Evolutionary conservation across 2,329 filamentous ascomycete genomes (phyloP).

Genomic region (Uncinocarpus reesii): DNA sequence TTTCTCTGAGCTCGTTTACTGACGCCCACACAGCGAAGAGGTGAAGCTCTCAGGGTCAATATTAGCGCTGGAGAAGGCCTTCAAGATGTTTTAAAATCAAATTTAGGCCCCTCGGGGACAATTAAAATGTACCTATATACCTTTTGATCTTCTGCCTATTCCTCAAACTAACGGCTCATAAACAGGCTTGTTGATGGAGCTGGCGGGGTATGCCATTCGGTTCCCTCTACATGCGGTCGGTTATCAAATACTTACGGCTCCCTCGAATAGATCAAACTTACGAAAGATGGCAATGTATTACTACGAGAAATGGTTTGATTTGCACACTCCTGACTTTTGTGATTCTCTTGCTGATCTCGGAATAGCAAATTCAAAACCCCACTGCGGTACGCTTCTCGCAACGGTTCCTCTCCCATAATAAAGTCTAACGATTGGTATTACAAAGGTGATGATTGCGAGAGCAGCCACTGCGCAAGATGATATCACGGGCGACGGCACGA

Average conservation of each 20-base stretch:
- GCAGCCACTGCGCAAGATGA: slow-evolving; percentile 97
- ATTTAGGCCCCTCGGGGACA: slow-evolving; percentile 84
- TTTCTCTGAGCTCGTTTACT: slow-evolving; percentile 24
- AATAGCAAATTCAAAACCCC: slow-evolving; percentile 86
- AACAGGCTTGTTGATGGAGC: slow-evolving; percentile 52
- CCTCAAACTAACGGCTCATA: slow-evolving; percentile 20
- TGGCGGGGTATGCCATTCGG: slow-evolving; percentile 41
- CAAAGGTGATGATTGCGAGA: slow-evolving; percentile 56
- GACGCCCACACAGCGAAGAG: slow-evolving; percentile 62
- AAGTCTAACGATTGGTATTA: slow-evolving; percentile 9
- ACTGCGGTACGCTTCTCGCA: slow-evolving; percentile 58
- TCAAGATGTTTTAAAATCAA: slow-evolving; percentile 90
- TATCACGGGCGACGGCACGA: slow-evolving; percentile 95
- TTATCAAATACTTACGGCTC: slow-evolving; percentile 18
- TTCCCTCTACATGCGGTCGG: not conserved
- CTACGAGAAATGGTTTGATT: slow-evolving; percentile 53
- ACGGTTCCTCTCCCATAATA: slow-evolving; percentile 10
- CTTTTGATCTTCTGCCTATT: not conserved
- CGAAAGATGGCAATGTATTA: slow-evolving; percentile 92
- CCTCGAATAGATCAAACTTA: slow-evolving; percentile 73
- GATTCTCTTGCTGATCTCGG: too few relatives aligned
- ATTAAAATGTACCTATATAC: slow-evolving; percentile 70
- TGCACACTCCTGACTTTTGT: slow-evolving; percentile 25
- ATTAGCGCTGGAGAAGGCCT: slow-evolving; percentile 91
- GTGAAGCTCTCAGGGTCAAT: slow-evolving; percentile 93